These are phyloP conservation scores for Chaetomium olivaceum DNA, from an alignment of 2,329 filamentous ascomycete genomes.

Conservation along the genomic window DNA sequence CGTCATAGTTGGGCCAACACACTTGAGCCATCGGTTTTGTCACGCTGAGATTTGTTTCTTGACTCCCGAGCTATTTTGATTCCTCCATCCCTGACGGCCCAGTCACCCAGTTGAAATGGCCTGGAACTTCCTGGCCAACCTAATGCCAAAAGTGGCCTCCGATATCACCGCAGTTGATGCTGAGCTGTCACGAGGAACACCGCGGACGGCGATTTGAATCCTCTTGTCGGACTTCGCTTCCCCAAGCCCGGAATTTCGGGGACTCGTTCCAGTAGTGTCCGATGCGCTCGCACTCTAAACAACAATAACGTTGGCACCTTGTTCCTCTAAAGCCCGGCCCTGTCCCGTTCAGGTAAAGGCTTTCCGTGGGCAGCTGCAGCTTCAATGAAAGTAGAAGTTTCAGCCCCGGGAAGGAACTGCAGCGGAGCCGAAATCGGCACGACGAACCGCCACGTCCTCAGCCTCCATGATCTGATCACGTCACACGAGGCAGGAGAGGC, in stretches of 20 bases:
- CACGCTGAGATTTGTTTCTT: too few relatives aligned
- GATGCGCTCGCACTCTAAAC: background rate
- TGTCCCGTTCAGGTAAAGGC: conserved; percentile 4
- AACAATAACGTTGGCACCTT: background rate
- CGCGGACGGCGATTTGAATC: background rate
- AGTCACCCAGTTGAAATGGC: too few relatives aligned
- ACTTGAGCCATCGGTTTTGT: background rate
- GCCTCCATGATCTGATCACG: too few relatives aligned
- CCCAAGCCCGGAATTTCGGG: background rate
- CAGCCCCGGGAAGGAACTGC: background rate
- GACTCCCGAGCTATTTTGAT: too few relatives aligned
- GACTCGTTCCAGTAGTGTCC: background rate
- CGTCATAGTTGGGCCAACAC: background rate
- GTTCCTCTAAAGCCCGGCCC: background rate
- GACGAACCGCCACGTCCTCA: background rate
- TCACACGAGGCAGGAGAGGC: background rate
- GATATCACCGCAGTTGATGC: background rate
- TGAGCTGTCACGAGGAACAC: background rate
- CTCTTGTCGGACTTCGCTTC: background rate
- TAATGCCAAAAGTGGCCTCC: too few relatives aligned
- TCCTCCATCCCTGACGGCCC: too few relatives aligned
- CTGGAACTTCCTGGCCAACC: background rate
- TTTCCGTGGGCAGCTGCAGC: conserved; percentile 10
- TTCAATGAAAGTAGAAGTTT: background rate
- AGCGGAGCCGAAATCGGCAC: background rate